A percentile compares a stretch with the other conserved stretches of the same genome.
phyloP scores from a whole-genome alignment of 768 basidiomycete genomes.

The Gelatoporia subvermispora region DNA sequence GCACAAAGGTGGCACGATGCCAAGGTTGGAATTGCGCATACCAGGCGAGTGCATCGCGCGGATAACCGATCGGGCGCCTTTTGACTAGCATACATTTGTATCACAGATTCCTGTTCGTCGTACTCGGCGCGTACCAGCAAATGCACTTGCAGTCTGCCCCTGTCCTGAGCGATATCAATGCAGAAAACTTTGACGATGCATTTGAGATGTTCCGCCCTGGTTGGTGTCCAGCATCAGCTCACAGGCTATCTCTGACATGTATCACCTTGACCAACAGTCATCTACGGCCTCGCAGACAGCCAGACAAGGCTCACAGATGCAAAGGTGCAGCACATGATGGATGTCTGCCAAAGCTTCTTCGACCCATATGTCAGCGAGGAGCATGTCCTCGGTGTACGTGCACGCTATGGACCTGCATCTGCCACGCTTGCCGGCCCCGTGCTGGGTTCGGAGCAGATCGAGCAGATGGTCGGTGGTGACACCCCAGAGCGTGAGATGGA shows the following conservation, averaged over 20 bases:
- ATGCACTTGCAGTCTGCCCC: conserved; percentile 50
- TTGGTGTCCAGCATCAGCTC: conserved; percentile 18
- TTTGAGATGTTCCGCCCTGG: conserved; percentile 55
- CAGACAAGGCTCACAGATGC: conserved; percentile 58
- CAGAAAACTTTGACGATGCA: conserved; percentile 62
- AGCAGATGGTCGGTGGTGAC: no score
- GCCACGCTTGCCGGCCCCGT: no score
- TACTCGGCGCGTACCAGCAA: conserved; percentile 61
- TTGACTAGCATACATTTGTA: background rate
- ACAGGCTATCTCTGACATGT: background rate
- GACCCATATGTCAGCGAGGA: conserved; percentile 55
- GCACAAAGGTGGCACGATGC: conserved; percentile 35
- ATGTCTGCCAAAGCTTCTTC: conserved; percentile 68
- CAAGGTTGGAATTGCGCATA: conserved; percentile 37
- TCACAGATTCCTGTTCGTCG: conserved; percentile 58
- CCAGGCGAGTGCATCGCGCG: conserved; percentile 30
- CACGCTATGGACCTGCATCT: no score
- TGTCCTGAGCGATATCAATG: conserved; percentile 54
- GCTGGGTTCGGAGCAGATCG: no score
- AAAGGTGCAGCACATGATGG: conserved; percentile 63
- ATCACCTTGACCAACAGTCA: conserved; percentile 32
- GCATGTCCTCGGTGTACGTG: conserved; percentile 19
- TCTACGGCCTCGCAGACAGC: conserved; percentile 72
- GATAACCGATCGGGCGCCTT: background rate
- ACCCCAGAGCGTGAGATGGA: no score